Base-by-base conservation (phyloP, 1,139 yeast species). In the Entelexis paramagnoliae region DNA sequence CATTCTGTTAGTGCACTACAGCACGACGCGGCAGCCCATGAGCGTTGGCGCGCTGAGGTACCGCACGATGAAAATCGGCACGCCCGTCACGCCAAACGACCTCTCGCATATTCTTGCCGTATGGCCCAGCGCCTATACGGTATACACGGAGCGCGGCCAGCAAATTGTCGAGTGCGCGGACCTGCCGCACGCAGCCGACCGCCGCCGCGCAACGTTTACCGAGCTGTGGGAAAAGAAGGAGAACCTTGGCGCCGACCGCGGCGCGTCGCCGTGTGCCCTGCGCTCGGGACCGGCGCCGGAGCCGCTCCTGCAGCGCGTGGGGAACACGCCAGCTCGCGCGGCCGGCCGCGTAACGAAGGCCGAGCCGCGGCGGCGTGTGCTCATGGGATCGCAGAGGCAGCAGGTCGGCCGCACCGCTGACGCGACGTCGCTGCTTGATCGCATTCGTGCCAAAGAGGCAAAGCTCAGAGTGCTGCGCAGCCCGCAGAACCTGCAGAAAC, bases 371-470 rank as follows among this genome's bases (percentile, higher is more conserved):
- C 34, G 29, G 13, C 49, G 46, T 4, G 40, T 52, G 7, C 42
- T 54, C 4, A 52, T 39, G 51, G 57, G 57, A 26, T 24, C 44
- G 2, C 9, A 20, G 36, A 41, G 36, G 11, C 26, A 34, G 30
- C 19, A n/a, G 29, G 38, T 35, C 1, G 29, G 35, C 16, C 26
- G 30, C 8, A 20, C 20, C n/a, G 30, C 49, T 5, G 24, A 39
- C 22, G 16, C 48, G 11, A 9, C 13, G 7, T 47, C 65, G 10
- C 52, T 66, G 7, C 52, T 66, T 34, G 69, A 65, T 17, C 58
- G 68, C 28, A 63, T 66, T 42, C 59, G 63, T 11, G 67, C 67
- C 45, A 66, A 64, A 52, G 67, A 67, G 49, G 58, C 58, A 11
- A 58, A 57, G 1, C 55, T 53, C 13, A 54, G 57, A 34, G 41